phyloP scores from a whole-genome alignment of 2,329 filamentous ascomycete genomes.

The Scedosporium minutisporum region DNA sequence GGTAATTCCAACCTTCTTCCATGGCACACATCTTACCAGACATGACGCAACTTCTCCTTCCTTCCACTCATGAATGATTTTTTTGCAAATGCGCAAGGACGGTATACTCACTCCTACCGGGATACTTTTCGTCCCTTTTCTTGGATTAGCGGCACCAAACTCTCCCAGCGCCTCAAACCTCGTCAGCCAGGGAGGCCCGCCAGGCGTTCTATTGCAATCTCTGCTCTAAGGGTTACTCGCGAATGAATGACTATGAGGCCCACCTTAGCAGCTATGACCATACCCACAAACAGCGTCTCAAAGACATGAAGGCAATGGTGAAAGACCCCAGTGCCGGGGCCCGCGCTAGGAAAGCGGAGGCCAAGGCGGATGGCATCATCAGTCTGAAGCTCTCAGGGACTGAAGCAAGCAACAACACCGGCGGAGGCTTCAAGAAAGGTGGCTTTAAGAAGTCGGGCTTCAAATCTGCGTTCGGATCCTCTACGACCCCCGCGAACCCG shows the following conservation, averaged over 20 bases:
- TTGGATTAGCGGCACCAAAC: constrained; percentile 44
- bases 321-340: constrained; percentile 58
- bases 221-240: constrained; percentile 87
- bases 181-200: constrained; percentile 63
- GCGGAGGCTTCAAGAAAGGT: constrained; percentile 53
- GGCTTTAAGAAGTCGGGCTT: constrained; percentile 78
- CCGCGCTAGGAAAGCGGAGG: constrained; percentile 59
- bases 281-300: constrained; percentile 81
- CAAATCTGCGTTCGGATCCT: constrained; percentile 56
- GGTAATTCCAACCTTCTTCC: constrained; percentile 30
- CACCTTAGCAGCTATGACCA: constrained; percentile 94
- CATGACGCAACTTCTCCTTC: not conserved
- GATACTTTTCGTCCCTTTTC: not conserved
- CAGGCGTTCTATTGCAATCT: constrained; percentile 78
- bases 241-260: constrained; percentile 92
- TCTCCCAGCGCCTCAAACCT: constrained; percentile 47
- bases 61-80: not conserved
- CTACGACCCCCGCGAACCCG: constrained; percentile 21
- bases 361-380: constrained; percentile 59
- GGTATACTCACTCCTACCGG: no score
- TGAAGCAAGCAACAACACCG: constrained; percentile 9
- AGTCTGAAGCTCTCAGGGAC: constrained; percentile 49
- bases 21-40: constrained; percentile 21
- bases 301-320: constrained; percentile 79
- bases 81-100: no score